Evolutionary conservation across 2,329 filamentous ascomycete species (phyloP).

Genomic region (Ascochyta pisi): DNA sequence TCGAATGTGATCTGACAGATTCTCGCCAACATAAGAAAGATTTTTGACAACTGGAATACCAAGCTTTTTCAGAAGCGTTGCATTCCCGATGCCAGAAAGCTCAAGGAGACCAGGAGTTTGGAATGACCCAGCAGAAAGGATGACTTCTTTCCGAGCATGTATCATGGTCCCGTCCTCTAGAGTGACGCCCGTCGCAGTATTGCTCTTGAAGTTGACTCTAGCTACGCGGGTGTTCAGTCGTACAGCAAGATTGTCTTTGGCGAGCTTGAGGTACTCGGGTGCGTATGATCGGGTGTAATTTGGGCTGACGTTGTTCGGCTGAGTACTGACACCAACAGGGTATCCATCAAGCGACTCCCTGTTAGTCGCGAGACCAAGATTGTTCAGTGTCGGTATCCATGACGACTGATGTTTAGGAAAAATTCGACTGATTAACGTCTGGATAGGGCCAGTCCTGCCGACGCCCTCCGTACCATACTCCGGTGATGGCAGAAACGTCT

Average conservation of each 20-base stretch:
- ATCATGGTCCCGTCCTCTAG: constrained; percentile 40
- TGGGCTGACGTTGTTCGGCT: constrained; percentile 58
- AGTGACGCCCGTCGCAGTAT: constrained; percentile 41
- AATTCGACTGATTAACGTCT: constrained; percentile 52
- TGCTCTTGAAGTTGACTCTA: constrained; percentile 48
- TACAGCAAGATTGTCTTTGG: constrained; percentile 53
- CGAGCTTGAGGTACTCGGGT: constrained; percentile 54
- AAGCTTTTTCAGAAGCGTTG: constrained; percentile 21
- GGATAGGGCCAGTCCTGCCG: constrained; percentile 41
- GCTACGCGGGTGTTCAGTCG: constrained; percentile 47
- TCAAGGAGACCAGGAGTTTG: constrained; percentile 37
- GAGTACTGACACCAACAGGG: constrained; percentile 59
- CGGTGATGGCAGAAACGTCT: constrained; percentile 38
- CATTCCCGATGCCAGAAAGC: constrained; percentile 34
- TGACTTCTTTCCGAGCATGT: constrained; percentile 38
- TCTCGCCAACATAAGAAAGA: constrained; percentile 36
- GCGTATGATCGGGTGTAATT: constrained; percentile 60
- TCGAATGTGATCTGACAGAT: constrained; percentile 44
- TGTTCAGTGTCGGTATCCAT: constrained; percentile 57
- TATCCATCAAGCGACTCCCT: constrained; percentile 59
- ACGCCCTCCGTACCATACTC: constrained; percentile 39
- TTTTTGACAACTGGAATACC: constrained; percentile 30
- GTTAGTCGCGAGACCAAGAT: constrained; percentile 53
- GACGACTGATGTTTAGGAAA: constrained; percentile 53
- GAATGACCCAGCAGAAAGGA: constrained; percentile 37